Evolutionary conservation across 441 rosid species (phyloP), one percentile per base, ranked within the genome.

Genomic region (Manihot esculenta): DNA sequence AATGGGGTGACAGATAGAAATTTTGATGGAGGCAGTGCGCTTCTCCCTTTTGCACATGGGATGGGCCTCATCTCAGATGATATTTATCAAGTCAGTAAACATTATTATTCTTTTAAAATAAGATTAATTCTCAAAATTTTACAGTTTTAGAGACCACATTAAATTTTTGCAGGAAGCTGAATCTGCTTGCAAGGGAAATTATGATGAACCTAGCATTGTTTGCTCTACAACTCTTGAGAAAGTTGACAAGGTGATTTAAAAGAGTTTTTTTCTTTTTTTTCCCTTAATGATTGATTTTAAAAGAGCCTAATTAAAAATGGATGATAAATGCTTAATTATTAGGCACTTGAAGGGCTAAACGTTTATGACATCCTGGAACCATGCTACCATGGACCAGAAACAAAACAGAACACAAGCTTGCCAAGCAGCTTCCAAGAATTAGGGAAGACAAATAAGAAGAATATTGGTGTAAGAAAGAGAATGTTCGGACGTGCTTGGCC

Each of bases 401-500:
- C 71, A 2, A 62, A 66, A 54, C 47, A n/a, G 35, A 80, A 78
- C 70, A 60, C 71, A 35, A 77, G 76, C 47, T 72, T 84, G 71
- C 85, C 90, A 0, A 8, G 21, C 2, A 88, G 89, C 79, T 88
- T 85, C 80, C 76, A 76, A 71, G 61, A 76, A 60, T 27, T 88
- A 7, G 92, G 92, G 45, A 56, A 3, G 78, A 80, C 48, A 21
- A 60, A 75, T 38, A 14, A 56, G 1, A 56, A 56, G n/a, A 56
- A 26, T 26, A 56, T 56, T 56, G 33, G 33, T 11, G 88, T 85
- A 15, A 74, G 92, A 45, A 85, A 73, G 65, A 76, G 92, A 66
- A 85, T 85, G 76, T 85, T 84, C 13, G 92, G 92, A 7, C 88
- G 92, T 35, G 92, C 89, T 30, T 88, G 92, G 89, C 89, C 89